Conservation (phyloP, 345 rosid genomes). For the Syzygium jambos region DNA sequence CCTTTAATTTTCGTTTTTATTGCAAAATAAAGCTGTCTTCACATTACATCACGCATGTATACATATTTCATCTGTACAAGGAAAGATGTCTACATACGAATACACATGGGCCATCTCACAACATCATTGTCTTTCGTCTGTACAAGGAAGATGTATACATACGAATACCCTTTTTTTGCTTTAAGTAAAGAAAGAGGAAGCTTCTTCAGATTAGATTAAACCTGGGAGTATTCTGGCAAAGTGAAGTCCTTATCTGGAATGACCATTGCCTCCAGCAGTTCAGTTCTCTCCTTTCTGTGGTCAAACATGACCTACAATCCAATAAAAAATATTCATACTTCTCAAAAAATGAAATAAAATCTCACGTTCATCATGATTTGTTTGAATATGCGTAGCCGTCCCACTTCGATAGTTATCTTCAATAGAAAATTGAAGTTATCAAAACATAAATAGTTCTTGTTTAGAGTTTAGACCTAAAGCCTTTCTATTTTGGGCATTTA, state of each 20-base stretch:
- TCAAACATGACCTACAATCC: slow-evolving; percentile 5
- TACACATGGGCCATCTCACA: neutral
- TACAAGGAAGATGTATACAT: neutral
- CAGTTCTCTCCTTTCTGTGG: slow-evolving; percentile 19
- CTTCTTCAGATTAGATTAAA: neutral
- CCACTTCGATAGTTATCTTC: neutral
- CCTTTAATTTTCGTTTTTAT: no score
- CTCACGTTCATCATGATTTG: neutral
- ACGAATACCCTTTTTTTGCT: neutral
- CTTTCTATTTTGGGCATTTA: neutral
- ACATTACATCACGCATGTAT: no score
- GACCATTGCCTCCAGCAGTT: slow-evolving; percentile 25
- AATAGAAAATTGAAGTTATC: neutral
- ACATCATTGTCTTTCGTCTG: neutral
- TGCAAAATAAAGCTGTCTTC: no score
- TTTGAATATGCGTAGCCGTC: neutral
- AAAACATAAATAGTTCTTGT: neutral
- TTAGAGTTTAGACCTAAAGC: neutral
- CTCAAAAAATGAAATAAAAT: neutral
- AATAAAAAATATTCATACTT: neutral
- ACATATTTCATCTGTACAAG: no score
- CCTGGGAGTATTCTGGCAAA: slow-evolving; percentile 6
- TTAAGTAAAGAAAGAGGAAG: neutral
- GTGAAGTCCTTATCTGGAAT: slow-evolving; percentile 10
- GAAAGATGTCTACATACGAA: no score